Base-by-base conservation (phyloP, 805 yeast species). In the Spathaspora passalidarum region DNA sequence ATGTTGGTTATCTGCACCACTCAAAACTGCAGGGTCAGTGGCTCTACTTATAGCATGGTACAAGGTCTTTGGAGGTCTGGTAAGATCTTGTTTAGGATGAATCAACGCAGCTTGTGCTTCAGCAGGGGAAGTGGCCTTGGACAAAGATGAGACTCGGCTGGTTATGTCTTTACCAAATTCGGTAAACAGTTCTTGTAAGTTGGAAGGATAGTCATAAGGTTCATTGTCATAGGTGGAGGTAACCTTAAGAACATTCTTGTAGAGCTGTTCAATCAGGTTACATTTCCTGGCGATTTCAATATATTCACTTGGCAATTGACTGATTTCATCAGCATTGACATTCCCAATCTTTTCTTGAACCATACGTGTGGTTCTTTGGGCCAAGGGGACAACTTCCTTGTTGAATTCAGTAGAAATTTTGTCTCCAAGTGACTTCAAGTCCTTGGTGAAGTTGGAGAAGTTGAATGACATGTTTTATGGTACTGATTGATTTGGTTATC, bases 11-110 rank as follows among this genome's bases (percentile, higher is more conserved):
- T 73, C 58, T n/a, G 41, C 36, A 26, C 66, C 54, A 0, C 72
- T 59, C 52, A 68, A 68, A 42, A 75, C 60, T 8, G 81, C 71
- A 13, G 74, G 76, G 49, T 83, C 78, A 8, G 92, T 78, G 35
- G 92, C 91, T 48, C 92, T 79, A 39, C 88, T 79, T 48, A 88
- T 70, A 5, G 96, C 95, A 62, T 86, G 92, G 65, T 84, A 83
- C 58, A 88, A 73, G 13, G 96, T 88, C 73, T 86, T 86, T 56
- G 95, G 96, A 38, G 81, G 75, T 56, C 77, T 70, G 60, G 82
- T 66, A 53, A 72, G 72, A 11, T 57, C 62, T 9, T 56, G 58
- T 14, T 52, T 49, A 13, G 69, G 64, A 44, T 78, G 69, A 35
- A 86, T 68, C 50, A 72, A 61, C 11, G 88, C 86, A 11, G 86